These are phyloP conservation scores for Cornus controversa DNA, from an alignment of 148 eudicot genomes.

Conservation along the genomic window DNA sequence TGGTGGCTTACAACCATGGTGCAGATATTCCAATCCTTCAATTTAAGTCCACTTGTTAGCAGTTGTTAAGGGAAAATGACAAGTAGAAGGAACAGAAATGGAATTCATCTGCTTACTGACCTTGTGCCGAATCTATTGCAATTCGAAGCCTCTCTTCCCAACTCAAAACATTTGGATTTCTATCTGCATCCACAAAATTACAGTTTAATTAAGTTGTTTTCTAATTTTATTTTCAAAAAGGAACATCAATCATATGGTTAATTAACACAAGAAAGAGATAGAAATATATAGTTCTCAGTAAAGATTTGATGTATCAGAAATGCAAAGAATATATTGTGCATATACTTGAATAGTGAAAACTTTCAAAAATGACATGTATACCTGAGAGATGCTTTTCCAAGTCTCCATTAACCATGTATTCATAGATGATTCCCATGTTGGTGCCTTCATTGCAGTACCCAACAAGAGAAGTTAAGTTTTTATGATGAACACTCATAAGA, in stretches of 20 bases:
- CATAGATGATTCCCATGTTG: constrained; percentile 23
- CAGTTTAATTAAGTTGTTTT: too few relatives aligned
- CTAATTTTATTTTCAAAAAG: too few relatives aligned
- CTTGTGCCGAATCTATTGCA: constrained; percentile 15
- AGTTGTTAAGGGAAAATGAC: not conserved
- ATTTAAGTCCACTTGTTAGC: not conserved
- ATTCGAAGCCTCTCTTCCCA: constrained; percentile 16
- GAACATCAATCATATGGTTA: too few relatives aligned
- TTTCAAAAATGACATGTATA: not conserved
- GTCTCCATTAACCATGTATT: constrained; percentile 31
- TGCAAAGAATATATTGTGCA: too few relatives aligned
- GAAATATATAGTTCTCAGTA: too few relatives aligned
- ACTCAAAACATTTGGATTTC: constrained; percentile 7
- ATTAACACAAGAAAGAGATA: too few relatives aligned
- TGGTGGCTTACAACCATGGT: not conserved
- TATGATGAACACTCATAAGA: constrained; percentile 21
- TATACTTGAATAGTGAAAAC: too few relatives aligned
- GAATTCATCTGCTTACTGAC: not conserved
- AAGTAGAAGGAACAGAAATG: not conserved
- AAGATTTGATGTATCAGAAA: too few relatives aligned
- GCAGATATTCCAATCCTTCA: constrained; percentile 45
- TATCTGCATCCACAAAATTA: not conserved
- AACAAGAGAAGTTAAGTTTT: constrained; percentile 23
- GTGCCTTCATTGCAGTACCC: constrained; percentile 25
- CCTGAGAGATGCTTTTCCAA: constrained; percentile 20